phyloP scores from a whole-genome alignment of 306 rosid species.

The Vigna radiata region DNA sequence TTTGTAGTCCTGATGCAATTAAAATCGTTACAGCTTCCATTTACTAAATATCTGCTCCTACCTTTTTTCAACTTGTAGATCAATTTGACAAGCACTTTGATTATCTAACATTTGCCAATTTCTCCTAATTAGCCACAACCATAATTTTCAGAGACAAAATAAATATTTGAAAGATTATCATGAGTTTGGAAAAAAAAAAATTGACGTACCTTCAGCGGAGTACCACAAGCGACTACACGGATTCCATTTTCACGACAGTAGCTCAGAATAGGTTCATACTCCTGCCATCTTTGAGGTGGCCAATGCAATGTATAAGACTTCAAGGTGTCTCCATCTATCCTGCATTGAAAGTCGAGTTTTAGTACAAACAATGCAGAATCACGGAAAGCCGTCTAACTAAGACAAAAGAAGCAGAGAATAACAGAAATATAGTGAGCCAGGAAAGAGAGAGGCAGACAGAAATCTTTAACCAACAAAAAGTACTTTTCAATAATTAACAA shows the following conservation, averaged over 20 bases:
- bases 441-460: not conserved
- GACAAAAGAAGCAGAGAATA: not conserved
- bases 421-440: not conserved
- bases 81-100: conserved; percentile 23
- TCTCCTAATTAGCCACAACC: conserved; percentile 19
- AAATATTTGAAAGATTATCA: not conserved
- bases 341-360: conserved; percentile 48
- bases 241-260: conserved; percentile 82
- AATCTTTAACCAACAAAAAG: not conserved
- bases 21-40: conserved; percentile 17
- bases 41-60: not conserved
- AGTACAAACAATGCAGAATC: conserved; percentile 40
- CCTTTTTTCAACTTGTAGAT: conserved; percentile 9
- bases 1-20: conserved; percentile 8
- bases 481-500: not conserved
- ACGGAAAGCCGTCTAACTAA: not conserved
- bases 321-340: conserved; percentile 89
- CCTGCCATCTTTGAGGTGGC: conserved; percentile 91
- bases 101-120: not conserved
- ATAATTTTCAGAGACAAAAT: conserved; percentile 16
- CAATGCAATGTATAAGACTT: conserved; percentile 66
- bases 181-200: conserved; percentile 24
- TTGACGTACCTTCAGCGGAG: conserved; percentile 69
- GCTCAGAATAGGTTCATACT: conserved; percentile 87
- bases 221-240: conserved; percentile 81